Percentiles rank a stretch among this genome's conserved stretches.
These are phyloP conservation scores for Gleditsia sinensis DNA, from an alignment of 306 rosid species.

Conservation along the genomic window DNA sequence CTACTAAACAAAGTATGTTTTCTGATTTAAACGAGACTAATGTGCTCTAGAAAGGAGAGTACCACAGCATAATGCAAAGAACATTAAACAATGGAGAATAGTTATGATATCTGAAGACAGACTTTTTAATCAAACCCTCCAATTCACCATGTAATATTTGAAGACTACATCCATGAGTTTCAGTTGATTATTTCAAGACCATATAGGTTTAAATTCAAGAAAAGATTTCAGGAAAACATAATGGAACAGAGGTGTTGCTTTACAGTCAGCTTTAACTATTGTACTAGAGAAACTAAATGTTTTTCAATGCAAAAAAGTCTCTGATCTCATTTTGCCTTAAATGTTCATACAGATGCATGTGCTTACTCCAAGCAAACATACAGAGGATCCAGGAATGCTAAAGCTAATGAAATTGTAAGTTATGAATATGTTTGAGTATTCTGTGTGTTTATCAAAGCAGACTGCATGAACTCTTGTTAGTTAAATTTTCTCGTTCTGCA, in stretches of 20 bases:
- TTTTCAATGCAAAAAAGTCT: conserved; percentile 36
- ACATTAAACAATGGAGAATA: not conserved
- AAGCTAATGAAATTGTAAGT: conserved; percentile 10
- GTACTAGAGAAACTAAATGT: not conserved
- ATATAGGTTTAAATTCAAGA: conserved; percentile 4
- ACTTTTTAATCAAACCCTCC: not conserved
- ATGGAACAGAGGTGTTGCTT: not conserved
- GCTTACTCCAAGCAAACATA: conserved; percentile 27
- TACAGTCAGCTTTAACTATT: not conserved
- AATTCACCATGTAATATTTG: not conserved
- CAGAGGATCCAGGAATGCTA: conserved; percentile 13
- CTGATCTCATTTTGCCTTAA: not conserved
- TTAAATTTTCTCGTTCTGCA: conserved; percentile 24
- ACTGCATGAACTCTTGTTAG: conserved; percentile 9
- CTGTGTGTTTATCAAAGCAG: conserved; percentile 1
- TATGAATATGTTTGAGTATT: not conserved
- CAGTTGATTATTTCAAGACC: not conserved
- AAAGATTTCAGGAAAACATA: not conserved
- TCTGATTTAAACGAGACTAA: not conserved
- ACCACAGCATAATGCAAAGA: not conserved
- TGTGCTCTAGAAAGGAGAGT: not conserved
- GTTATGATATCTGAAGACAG: not conserved
- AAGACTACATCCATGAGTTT: not conserved
- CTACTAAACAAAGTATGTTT: not conserved
- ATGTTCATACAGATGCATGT: conserved; percentile 16